These are phyloP conservation scores for Phytophthora podocarpi DNA, from an alignment of 352 stramenopile genomes.

Conservation along the genomic window DNA sequence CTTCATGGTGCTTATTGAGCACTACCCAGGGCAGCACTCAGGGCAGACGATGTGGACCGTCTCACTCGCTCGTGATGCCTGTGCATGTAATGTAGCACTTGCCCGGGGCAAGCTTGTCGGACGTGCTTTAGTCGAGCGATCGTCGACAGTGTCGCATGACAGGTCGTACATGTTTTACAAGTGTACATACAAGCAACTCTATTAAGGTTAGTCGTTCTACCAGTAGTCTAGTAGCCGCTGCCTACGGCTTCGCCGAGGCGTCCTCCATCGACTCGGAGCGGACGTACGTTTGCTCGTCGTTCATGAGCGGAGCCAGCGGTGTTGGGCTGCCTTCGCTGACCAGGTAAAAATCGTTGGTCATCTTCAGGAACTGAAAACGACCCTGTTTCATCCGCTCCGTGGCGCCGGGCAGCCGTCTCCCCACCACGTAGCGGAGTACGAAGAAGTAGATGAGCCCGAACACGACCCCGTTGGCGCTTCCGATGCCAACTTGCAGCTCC, in stretches of 20 bases:
- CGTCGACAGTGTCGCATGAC: too few species aligned
- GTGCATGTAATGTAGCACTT: too few species aligned
- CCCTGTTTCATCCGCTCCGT: constrained; percentile 35
- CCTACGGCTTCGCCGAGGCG: not conserved
- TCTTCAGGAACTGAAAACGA: constrained; percentile 32
- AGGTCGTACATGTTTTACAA: too few species aligned
- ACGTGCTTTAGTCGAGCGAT: too few species aligned
- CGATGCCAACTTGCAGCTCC: constrained; percentile 49
- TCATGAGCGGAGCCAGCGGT: constrained; percentile 27
- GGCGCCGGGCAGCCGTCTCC: constrained; percentile 26
- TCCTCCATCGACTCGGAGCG: constrained; percentile 19
- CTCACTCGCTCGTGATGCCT: too few species aligned
- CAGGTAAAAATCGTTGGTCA: constrained; percentile 49
- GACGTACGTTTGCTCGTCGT: constrained; percentile 16
- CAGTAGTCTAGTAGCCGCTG: not conserved
- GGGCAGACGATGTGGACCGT: too few species aligned
- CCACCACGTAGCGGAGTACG: constrained; percentile 44
- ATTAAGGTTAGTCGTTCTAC: not conserved
- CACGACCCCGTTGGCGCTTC: constrained; percentile 41
- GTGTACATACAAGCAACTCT: too few species aligned
- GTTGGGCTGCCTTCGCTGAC: constrained; percentile 6
- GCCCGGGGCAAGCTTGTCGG: too few species aligned
- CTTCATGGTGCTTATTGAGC: too few species aligned
- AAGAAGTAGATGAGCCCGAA: constrained; percentile 53
- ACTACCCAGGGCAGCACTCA: too few species aligned